These are phyloP conservation scores for Neostapfia colusana DNA, from an alignment of 176 grass and related monocot genomes.

Conservation along the genomic window DNA sequence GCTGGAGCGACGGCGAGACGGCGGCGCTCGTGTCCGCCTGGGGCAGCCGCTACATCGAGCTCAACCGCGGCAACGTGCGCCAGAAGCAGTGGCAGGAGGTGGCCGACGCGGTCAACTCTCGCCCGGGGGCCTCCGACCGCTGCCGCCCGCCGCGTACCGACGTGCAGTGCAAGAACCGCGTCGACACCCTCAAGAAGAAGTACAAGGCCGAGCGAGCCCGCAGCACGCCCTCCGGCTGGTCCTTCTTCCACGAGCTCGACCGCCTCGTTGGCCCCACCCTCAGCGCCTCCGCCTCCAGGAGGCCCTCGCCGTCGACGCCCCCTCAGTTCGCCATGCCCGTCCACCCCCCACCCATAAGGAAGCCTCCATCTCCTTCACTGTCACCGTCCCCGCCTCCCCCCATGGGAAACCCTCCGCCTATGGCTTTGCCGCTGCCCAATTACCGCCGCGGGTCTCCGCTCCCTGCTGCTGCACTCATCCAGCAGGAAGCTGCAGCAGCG, in stretches of 20 bases:
- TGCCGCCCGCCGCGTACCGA: conserved; percentile 86
- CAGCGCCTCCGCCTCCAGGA: conserved; percentile 35
- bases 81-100: conserved; percentile 99
- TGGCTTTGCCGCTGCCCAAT: conserved; percentile 48
- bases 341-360: conserved; percentile 15
- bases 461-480: conserved; percentile 47
- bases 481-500: conserved; percentile 48
- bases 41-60: conserved; percentile 81
- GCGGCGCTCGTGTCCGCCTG: conserved; percentile 75
- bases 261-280: conserved; percentile 68
- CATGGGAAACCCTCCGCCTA: conserved; percentile 15
- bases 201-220: conserved; percentile 84
- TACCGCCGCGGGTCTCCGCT: conserved; percentile 34
- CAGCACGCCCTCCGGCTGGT: conserved; percentile 50
- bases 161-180: conserved; percentile 99
- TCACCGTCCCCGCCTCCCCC: conserved; percentile 29
- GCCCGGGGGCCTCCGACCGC: conserved; percentile 49
- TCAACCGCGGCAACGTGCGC: conserved; percentile 91
- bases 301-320: not conserved
- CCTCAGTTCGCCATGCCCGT: conserved; percentile 23
- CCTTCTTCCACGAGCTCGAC: conserved; percentile 74
- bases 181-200: conserved; percentile 99
- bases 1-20: conserved; percentile 99
- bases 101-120: conserved; percentile 74
- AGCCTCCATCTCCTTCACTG: conserved; percentile 25